A percentile compares a stretch with the other conserved stretches of the same genome.
phyloP scores from a whole-genome alignment of 208 protist species.

The Leishmania braziliensis region DNA sequence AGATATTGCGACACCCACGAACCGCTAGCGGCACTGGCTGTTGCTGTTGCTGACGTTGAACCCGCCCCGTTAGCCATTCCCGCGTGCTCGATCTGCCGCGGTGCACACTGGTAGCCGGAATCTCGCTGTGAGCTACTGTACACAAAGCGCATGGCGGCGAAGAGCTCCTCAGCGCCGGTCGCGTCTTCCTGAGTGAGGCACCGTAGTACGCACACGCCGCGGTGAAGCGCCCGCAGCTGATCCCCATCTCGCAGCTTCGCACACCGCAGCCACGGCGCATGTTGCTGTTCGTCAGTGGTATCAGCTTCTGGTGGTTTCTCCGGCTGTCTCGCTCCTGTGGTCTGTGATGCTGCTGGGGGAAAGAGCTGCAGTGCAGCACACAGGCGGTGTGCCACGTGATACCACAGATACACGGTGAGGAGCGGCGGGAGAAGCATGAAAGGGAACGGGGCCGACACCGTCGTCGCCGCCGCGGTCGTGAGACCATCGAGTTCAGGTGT shows the following conservation, averaged over 20 bases:
- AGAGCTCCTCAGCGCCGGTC: slow-evolving; percentile 17
- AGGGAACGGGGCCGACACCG: slow-evolving; percentile 15
- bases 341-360: not conserved
- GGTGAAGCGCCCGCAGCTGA: slow-evolving; percentile 19
- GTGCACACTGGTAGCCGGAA: not conserved
- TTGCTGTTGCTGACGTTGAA: not conserved
- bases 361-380: slow-evolving; percentile 21
- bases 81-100: not conserved
- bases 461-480: not conserved
- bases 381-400: slow-evolving; percentile 24
- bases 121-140: not conserved
- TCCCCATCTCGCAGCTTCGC: not conserved
- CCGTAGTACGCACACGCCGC: slow-evolving; percentile 29
- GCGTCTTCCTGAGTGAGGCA: slow-evolving; percentile 20
- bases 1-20: slow-evolving; percentile 9
- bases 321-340: not conserved
- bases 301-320: not conserved
- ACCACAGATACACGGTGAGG: slow-evolving; percentile 32
- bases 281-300: not conserved
- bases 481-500: not conserved
- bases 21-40: too few relatives aligned
- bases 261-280: slow-evolving; percentile 9
- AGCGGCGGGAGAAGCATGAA: slow-evolving; percentile 26
- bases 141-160: slow-evolving; percentile 28
- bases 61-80: not conserved